These are phyloP conservation scores for Fusarium cicatricum DNA, from an alignment of 2,329 filamentous ascomycete species.

Conservation along the genomic window DNA sequence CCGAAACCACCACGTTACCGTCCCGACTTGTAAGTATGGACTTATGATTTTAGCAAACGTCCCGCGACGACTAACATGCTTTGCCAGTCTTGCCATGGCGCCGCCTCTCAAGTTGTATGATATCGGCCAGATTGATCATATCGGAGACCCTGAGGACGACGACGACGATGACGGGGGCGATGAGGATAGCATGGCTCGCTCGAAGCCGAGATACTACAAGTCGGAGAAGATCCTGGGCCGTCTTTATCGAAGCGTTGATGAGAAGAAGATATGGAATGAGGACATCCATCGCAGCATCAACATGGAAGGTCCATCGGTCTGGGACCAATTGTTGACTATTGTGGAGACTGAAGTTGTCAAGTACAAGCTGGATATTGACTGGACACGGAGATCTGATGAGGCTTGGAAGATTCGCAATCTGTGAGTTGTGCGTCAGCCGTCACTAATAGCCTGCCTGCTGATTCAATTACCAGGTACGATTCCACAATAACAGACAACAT, in stretches of 20 bases:
- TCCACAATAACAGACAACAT: constrained; percentile 52
- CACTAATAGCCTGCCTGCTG: constrained; percentile 36
- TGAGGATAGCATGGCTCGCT: constrained; percentile 54
- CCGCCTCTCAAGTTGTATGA: constrained; percentile 56
- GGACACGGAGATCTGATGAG: constrained; percentile 46
- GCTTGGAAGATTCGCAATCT: constrained; percentile 56
- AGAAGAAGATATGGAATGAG: constrained; percentile 68
- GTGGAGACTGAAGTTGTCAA: constrained; percentile 32
- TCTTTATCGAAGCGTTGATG: constrained; percentile 77
- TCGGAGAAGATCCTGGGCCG: constrained; percentile 74
- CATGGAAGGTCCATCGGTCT: constrained; percentile 49
- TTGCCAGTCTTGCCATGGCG: constrained; percentile 54
- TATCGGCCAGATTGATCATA: constrained; percentile 49
- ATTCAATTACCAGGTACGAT: constrained; percentile 54
- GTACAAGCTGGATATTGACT: constrained; percentile 43
- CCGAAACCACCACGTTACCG: constrained; percentile 51
- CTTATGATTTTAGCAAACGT: too few species aligned
- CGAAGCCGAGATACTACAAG: constrained; percentile 66
- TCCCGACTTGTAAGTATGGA: constrained; percentile 63
- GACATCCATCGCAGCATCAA: constrained; percentile 51
- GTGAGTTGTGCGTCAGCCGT: constrained; percentile 52
- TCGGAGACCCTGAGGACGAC: constrained; percentile 45
- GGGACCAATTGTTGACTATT: constrained; percentile 50
- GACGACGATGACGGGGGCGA: constrained; percentile 51
- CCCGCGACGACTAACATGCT: neutral